A percentile compares a stretch with the other conserved stretches of the same genome.
These are phyloP conservation scores for Periglandula ipomoeae DNA, from an alignment of 2,329 filamentous ascomycete species.

Conservation along the genomic window DNA sequence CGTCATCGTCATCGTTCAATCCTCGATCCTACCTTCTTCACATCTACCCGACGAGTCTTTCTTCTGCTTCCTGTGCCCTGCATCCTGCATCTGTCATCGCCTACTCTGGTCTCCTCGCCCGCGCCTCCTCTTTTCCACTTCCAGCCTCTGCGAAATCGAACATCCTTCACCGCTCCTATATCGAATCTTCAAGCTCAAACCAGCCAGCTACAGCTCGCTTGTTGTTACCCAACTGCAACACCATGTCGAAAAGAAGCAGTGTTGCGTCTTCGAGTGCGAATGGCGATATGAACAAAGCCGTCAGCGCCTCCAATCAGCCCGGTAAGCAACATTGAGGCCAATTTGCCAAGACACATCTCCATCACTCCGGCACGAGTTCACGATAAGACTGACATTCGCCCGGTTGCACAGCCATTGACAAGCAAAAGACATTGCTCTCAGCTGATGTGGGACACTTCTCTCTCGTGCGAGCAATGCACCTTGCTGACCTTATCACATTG, in stretches of 20 bases:
- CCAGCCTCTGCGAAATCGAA: conserved; percentile 18
- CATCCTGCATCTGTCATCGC: too few relatives aligned
- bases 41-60: not conserved
- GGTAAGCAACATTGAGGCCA: conserved; percentile 19
- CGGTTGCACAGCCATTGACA: conserved; percentile 48
- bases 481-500: conserved; percentile 78
- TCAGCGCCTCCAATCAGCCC: conserved; percentile 18
- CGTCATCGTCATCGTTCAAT: conserved; percentile 4
- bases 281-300: conserved; percentile 21
- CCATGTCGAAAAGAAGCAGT: conserved; percentile 56
- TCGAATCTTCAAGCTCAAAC: not conserved
- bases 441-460: conserved; percentile 66
- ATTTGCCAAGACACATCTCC: not conserved
- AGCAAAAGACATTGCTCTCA: conserved; percentile 66
- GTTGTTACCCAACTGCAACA: conserved; percentile 11
- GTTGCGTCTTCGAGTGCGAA: conserved; percentile 22
- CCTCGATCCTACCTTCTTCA: not conserved
- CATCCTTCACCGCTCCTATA: not conserved
- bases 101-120: too few relatives aligned
- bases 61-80: too few relatives aligned
- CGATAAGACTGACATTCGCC: not conserved
- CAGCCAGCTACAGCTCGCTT: not conserved
- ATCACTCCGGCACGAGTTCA: not conserved
- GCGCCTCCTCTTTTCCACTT: not conserved
- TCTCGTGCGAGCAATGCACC: conserved; percentile 59